phyloP scores from a whole-genome alignment of 2,329 filamentous ascomycete species.

The Fusarium pilosicola region DNA sequence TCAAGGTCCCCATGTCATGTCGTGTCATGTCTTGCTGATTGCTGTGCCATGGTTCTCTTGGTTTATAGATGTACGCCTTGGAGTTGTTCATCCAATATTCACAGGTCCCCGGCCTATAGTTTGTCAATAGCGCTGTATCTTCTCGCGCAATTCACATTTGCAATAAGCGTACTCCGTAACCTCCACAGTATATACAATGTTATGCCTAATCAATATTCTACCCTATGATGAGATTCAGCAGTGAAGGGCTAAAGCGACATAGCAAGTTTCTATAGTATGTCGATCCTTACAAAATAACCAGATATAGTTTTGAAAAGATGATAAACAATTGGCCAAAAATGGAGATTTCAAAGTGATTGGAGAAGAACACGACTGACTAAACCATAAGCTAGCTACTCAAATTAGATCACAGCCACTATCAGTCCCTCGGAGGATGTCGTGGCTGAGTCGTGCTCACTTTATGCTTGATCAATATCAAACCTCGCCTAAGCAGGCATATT shows the following conservation, averaged over 20 bases:
- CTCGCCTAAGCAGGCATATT: neutral
- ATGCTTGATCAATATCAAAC: constrained; percentile 6
- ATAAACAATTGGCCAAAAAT: neutral
- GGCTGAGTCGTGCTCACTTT: neutral
- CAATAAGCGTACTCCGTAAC: neutral
- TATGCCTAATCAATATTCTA: neutral
- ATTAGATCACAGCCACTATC: neutral
- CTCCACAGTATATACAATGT: neutral
- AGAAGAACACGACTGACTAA: neutral
- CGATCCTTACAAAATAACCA: neutral
- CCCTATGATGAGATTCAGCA: neutral
- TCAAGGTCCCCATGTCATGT: neutral
- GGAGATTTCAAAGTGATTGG: neutral
- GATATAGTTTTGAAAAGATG: neutral
- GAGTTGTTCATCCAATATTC: neutral
- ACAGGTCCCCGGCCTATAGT: neutral
- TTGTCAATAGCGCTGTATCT: neutral
- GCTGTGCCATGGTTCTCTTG: neutral
- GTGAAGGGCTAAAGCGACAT: neutral
- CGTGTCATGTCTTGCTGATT: neutral
- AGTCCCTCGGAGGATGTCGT: neutral
- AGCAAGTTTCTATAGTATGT: neutral
- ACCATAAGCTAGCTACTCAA: neutral
- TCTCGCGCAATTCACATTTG: neutral
- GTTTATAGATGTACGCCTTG: neutral